Base-by-base conservation (phyloP, 495 filamentous ascomycete species). In the Massariosphaeria phaeospora region DNA sequence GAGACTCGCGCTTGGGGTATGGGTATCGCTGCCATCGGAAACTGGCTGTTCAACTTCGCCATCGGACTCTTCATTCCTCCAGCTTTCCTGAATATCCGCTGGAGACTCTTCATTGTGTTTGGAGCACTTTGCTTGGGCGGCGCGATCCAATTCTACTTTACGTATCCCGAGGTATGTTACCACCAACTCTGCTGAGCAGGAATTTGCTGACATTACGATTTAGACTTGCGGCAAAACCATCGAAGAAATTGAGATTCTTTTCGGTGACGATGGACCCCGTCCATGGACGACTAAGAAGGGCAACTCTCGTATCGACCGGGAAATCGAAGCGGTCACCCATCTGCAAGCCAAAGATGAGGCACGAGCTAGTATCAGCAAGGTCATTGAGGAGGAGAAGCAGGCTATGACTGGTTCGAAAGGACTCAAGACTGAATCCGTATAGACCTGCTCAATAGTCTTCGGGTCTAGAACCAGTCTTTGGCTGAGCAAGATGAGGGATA, bases 31-130 rank as follows among this genome's bases (percentile, higher is more conserved):
- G 79, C 84, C 0, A 73, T 82, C 21, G 79, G 78, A 2, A 89
- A 90, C 69, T 87, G 84, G 84, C 74, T 85, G 13, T 88, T 55
- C 75, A 87, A 86, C 72, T 86, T 86, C 60, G 84, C 83, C 0
- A 67, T 88, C 3, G 84, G 80, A 3, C 75, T 84, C 63, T 88
- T 88, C 66, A 77, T 84, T 3, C 83, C 85, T 1, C 82, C 84
- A 0, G 82, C 77, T 0, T 85, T 90, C 67, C 70, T 76, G 51
- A 87, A 86, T 66, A 88, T 88, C 59, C 74, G 75, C 33, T 89
- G 84, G 76, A 83, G 82, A 67, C 73, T 78, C 0, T 88, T 86
- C 53, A 83, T 88, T 58, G 82, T 91, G 55, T 89, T 89, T 48
- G 86, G 85, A 1, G 75, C 82, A 0, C 77, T 89, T 17, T 88